Percentiles rank a stretch among this genome's conserved stretches.
phyloP scores from a whole-genome alignment of 176 grass and related monocot genomes.

The Carex parvula region DNA sequence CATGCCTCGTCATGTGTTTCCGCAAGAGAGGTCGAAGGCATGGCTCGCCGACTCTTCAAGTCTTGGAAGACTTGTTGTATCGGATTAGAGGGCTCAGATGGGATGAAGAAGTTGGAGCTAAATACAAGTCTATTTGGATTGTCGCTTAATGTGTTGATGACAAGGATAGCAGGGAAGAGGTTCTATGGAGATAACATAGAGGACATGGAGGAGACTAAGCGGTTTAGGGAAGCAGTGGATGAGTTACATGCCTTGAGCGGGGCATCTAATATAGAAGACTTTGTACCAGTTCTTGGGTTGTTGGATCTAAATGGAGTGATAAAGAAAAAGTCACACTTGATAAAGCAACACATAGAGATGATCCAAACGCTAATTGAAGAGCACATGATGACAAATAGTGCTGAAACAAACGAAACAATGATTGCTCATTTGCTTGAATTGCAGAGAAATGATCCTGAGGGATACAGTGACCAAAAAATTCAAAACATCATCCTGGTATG shows the following conservation, averaged over 20 bases:
- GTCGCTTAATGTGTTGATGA: too few relatives aligned
- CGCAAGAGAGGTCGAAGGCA: not conserved
- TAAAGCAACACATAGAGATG: not conserved
- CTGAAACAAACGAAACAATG: not conserved
- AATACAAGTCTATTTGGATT: too few relatives aligned
- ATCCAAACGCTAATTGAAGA: constrained; percentile 16
- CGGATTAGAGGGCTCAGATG: not conserved
- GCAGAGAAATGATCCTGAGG: constrained; percentile 22
- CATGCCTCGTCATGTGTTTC: not conserved
- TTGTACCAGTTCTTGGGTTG: not conserved
- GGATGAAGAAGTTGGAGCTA: too few relatives aligned
- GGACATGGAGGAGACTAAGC: not conserved
- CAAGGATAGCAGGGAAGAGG: not conserved
- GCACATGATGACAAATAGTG: not conserved
- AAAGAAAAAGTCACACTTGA: not conserved
- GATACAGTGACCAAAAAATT: constrained; percentile 12
- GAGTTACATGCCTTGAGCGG: not conserved
- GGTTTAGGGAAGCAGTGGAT: not conserved
- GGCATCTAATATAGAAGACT: constrained; percentile 10
- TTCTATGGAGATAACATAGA: not conserved
- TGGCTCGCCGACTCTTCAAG: not conserved
- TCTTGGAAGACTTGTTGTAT: not conserved
- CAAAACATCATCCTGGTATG: constrained; percentile 13
- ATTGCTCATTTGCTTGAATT: constrained; percentile 19
- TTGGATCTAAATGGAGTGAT: not conserved